These are phyloP conservation scores for Carallia pectinifolia DNA, from an alignment of 345 rosid genomes.

Conservation along the genomic window DNA sequence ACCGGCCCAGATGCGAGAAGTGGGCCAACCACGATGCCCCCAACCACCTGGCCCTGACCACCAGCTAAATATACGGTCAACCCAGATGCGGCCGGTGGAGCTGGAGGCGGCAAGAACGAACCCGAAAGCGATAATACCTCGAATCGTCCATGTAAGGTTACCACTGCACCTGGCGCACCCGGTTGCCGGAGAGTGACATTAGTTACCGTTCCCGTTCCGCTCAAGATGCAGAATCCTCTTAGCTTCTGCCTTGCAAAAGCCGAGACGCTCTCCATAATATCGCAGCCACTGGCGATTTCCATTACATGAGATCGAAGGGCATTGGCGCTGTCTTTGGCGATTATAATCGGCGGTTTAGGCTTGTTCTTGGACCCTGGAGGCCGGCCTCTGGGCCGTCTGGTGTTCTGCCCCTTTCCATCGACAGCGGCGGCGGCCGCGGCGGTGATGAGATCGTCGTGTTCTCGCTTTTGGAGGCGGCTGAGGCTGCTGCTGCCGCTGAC, in stretches of 20 bases:
- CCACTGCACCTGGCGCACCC: conserved; percentile 71
- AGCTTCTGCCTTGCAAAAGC: conserved; percentile 73
- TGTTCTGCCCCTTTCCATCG: conserved; percentile 49
- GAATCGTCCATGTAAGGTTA: conserved; percentile 81
- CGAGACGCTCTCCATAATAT: conserved; percentile 74
- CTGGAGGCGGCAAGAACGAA: conserved; percentile 89
- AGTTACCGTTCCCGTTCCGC: conserved; percentile 83
- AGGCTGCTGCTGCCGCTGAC: conserved; percentile 24
- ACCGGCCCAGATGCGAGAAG: conserved; percentile 83
- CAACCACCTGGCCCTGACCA: conserved; percentile 92
- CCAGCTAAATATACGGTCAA: conserved; percentile 83
- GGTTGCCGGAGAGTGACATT: conserved; percentile 82
- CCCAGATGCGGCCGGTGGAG: conserved; percentile 85
- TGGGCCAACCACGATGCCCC: conserved; percentile 84
- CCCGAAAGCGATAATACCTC: conserved; percentile 91
- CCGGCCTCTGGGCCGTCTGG: conserved; percentile 76
- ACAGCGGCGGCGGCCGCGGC: conserved; percentile 16
- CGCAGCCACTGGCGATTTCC: conserved; percentile 79
- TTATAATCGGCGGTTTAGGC: conserved; percentile 89
- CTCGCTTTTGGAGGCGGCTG: conserved; percentile 59
- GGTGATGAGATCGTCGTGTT: conserved; percentile 43
- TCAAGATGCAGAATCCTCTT: conserved; percentile 83
- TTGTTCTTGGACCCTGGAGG: conserved; percentile 90
- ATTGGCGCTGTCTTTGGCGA: conserved; percentile 87
- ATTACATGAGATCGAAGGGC: conserved; percentile 90